Base-by-base conservation (phyloP, 2,329 filamentous ascomycete genomes). In the Fusarium xyrophilum region DNA sequence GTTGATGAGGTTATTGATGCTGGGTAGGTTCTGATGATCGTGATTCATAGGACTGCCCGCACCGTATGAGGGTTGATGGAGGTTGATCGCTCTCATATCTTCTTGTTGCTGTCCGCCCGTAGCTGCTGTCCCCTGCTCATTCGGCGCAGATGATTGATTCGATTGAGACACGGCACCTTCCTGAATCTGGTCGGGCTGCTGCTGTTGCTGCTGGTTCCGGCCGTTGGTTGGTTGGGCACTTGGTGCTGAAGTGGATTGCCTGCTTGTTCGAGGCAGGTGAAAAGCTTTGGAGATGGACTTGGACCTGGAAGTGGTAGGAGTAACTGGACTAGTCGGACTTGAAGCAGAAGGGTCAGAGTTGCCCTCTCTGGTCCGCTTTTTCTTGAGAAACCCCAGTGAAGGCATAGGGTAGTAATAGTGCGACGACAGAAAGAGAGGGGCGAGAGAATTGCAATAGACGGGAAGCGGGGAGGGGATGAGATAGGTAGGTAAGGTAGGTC, bases 341-440 rank as follows among this genome's bases (percentile, higher is more conserved):
- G 85, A 85, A 76, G 89, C 85, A 76, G 89, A 88, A 74, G 86
- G 86, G 79, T 92, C 89, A 78, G 88, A 85, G 78, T 89, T 88
- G 78, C 89, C 91, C 84, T 97, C 93, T 88, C 93, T 96, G 83
- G 93, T 97, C 88, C 93, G 91, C 88, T 97, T 97, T 88, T 97
- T 98, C 88, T 97, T 97, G 79, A 98, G 89, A 79, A 97, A 93
- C 81, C 93, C 93, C 85, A 97, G 88, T 81, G 88, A 92, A 89
- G 94, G 96, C 96, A 99, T 98, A 77, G 76, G 79, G 63, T 47
- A 56, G 72, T 64, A 64, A 60, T 65, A 62, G 60, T 68, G 70
- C 64, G 67, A 70, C 51, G 59, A 53, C 59, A 62, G 65, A 53
- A 61, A 57, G 67, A 59, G 69, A 59, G 62, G 62, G 56, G 66